These are phyloP conservation scores for Themeda triandra DNA, from an alignment of 176 grass and related monocot genomes.

Conservation along the genomic window DNA sequence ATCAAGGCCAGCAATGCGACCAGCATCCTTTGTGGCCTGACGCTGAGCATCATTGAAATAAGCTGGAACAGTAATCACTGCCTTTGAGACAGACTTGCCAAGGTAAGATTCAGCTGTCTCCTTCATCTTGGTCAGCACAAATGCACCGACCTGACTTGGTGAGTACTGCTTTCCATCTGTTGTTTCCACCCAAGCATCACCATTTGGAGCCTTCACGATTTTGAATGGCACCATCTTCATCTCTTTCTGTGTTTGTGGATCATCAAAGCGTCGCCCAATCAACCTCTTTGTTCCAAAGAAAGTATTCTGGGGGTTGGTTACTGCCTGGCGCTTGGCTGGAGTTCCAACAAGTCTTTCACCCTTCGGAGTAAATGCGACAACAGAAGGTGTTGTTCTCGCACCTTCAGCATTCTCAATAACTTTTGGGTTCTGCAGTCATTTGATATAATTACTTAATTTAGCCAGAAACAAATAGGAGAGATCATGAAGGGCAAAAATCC, in stretches of 20 bases:
- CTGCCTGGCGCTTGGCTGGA: slow-evolving; percentile 75
- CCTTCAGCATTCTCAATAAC: slow-evolving; percentile 86
- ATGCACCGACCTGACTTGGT: slow-evolving; percentile 74
- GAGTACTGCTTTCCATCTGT: slow-evolving; percentile 68
- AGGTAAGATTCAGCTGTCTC: slow-evolving; percentile 79
- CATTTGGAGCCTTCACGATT: slow-evolving; percentile 71
- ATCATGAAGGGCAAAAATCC: background rate
- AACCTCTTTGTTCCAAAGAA: slow-evolving; percentile 73
- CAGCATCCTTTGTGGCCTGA: slow-evolving; percentile 79
- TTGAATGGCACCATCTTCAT: slow-evolving; percentile 91
- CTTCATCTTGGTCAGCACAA: slow-evolving; percentile 79
- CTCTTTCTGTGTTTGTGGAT: slow-evolving; percentile 57
- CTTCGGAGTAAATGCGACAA: slow-evolving; percentile 65
- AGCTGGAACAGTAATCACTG: slow-evolving; percentile 72
- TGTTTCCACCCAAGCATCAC: slow-evolving; percentile 75
- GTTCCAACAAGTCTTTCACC: slow-evolving; percentile 64
- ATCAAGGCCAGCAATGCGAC: slow-evolving; percentile 62
- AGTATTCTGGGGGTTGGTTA: slow-evolving; percentile 79
- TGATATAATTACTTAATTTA: background rate
- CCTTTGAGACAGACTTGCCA: slow-evolving; percentile 62
- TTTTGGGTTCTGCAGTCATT: slow-evolving; percentile 51
- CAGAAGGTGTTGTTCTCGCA: slow-evolving; percentile 64
- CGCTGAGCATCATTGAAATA: slow-evolving; percentile 73
- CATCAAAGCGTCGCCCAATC: too few species aligned
- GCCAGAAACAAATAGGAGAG: background rate